These are phyloP conservation scores for Cercis canadensis DNA, from an alignment of 306 rosid species.

Conservation along the genomic window DNA sequence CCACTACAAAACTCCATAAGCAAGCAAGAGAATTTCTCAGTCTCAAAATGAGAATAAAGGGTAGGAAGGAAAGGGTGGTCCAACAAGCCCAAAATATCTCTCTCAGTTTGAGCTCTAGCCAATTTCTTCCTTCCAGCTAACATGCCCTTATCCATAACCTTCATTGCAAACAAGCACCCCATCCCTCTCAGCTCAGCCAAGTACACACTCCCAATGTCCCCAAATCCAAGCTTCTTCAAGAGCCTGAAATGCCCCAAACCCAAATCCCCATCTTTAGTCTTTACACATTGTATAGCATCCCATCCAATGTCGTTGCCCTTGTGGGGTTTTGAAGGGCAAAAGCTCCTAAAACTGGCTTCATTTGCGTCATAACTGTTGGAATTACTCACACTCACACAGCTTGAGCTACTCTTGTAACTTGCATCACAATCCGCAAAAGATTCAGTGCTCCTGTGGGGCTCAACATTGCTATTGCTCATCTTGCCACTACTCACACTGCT, in stretches of 20 bases:
- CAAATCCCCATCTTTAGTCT: slow-evolving; percentile 48
- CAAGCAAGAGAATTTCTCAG: slow-evolving; percentile 67
- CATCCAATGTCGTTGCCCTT: slow-evolving; percentile 59
- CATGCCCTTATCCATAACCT: slow-evolving; percentile 64
- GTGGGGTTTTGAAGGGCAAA: slow-evolving; percentile 60
- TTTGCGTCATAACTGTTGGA: slow-evolving; percentile 36
- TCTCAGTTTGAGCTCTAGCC: slow-evolving; percentile 62
- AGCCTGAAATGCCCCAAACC: slow-evolving; percentile 60
- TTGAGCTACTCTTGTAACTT: slow-evolving; percentile 36
- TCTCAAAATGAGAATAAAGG: slow-evolving; percentile 66
- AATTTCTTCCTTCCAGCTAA: slow-evolving; percentile 59
- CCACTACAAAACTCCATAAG: slow-evolving; percentile 72
- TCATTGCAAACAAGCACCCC: slow-evolving; percentile 60
- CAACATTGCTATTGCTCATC: slow-evolving; percentile 40
- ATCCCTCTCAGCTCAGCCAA: slow-evolving; percentile 58
- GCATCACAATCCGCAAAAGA: slow-evolving; percentile 30
- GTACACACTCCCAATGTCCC: slow-evolving; percentile 68
- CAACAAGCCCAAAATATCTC: slow-evolving; percentile 54
- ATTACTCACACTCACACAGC: slow-evolving; percentile 21
- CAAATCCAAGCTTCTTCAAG: slow-evolving; percentile 69
- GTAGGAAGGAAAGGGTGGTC: slow-evolving; percentile 72
- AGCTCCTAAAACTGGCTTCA: slow-evolving; percentile 39
- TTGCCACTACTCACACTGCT: slow-evolving; percentile 45
- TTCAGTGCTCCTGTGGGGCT: slow-evolving; percentile 31
- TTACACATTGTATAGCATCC: slow-evolving; percentile 57